Percentiles rank a stretch among this genome's conserved stretches.
Conservation (phyloP, 208 protist genomes). For the Leishmania mexicana region DNA sequence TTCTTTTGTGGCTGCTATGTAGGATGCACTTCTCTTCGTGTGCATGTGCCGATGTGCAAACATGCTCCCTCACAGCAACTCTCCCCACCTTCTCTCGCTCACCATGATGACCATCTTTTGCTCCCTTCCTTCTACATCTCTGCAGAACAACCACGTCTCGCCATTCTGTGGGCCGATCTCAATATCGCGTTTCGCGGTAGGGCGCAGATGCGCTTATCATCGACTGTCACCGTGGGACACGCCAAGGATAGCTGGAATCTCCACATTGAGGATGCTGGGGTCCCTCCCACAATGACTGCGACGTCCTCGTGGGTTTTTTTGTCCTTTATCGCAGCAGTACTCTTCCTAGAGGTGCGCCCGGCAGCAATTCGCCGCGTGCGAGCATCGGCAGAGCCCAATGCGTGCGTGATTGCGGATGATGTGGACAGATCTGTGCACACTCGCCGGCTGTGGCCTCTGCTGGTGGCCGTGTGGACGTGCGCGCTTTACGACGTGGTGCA, state of each 20-base stretch:
- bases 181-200: not conserved
- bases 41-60: not conserved
- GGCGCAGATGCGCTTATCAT: not conserved
- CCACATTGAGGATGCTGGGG: constrained; percentile 40
- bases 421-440: not conserved
- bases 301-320: constrained; percentile 32
- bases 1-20: not conserved
- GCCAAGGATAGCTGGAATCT: constrained; percentile 11
- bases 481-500: constrained; percentile 47
- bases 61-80: not conserved
- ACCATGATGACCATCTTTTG: not conserved
- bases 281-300: constrained; percentile 25
- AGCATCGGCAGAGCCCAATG: not conserved
- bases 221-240: not conserved
- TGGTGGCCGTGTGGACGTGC: constrained; percentile 39
- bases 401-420: not conserved
- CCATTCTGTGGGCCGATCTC: not conserved
- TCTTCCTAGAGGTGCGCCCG: constrained; percentile 55
- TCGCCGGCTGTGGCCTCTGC: constrained; percentile 24
- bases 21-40: not conserved
- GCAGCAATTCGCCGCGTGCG: constrained; percentile 14
- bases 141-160: not conserved
- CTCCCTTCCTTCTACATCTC: not conserved
- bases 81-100: not conserved
- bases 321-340: constrained; percentile 29